Percentiles rank a stretch among this genome's conserved stretches.
These are phyloP conservation scores for Fusarium sp. DNA, from an alignment of 2,329 filamentous ascomycete species.

Conservation along the genomic window DNA sequence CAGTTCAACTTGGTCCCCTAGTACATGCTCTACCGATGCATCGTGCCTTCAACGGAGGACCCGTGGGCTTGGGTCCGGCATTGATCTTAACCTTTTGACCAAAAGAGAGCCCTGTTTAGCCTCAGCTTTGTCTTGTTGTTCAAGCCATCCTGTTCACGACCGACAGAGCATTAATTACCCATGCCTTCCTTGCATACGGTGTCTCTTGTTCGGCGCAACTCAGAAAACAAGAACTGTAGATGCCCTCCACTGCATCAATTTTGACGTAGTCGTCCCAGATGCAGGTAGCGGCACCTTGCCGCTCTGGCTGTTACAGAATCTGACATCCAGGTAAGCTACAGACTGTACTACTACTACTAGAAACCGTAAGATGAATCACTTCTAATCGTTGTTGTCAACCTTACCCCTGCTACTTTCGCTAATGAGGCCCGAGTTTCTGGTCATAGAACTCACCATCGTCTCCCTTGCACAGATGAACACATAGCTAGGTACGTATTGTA, in stretches of 20 bases:
- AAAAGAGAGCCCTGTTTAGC: conserved; percentile 30
- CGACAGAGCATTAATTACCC: neutral
- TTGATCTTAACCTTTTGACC: conserved; percentile 34
- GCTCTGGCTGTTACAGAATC: conserved; percentile 29
- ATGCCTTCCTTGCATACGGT: conserved; percentile 3
- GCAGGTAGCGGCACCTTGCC: conserved; percentile 21
- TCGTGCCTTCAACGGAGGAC: conserved; percentile 9
- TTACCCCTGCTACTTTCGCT: conserved; percentile 43
- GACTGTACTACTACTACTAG: neutral
- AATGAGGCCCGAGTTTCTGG: conserved; percentile 46
- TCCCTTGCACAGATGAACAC: conserved; percentile 35
- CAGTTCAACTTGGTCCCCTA: neutral
- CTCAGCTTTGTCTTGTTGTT: conserved; percentile 14
- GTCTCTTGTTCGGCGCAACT: neutral
- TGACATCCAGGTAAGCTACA: conserved; percentile 12
- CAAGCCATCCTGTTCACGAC: conserved; percentile 22
- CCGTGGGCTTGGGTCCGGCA: conserved; percentile 40
- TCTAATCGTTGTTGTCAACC: conserved; percentile 30
- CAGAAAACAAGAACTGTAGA: neutral
- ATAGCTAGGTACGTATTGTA: conserved; percentile 1
- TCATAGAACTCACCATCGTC: conserved; percentile 37
- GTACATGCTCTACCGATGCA: conserved; percentile 7
- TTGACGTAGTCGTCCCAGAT: conserved; percentile 14
- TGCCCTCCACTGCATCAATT: neutral
- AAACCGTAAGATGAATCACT: conserved; percentile 21